These are phyloP conservation scores for Penicillium ochrochloron DNA, from an alignment of 495 filamentous ascomycete species.

Conservation along the genomic window DNA sequence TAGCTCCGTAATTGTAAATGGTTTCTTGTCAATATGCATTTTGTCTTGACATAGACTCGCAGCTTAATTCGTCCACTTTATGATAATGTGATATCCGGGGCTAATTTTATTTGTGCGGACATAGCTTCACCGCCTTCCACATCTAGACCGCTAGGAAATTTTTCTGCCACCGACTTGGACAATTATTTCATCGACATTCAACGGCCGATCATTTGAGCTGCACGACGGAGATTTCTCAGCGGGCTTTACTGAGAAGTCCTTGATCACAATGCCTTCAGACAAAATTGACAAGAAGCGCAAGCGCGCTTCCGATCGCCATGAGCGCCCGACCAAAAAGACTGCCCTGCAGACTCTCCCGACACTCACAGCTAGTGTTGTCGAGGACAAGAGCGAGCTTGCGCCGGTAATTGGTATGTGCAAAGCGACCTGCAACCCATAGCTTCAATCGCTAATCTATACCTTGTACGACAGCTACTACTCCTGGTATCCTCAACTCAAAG, in stretches of 20 bases:
- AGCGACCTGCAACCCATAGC: background rate
- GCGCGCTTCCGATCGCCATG: conserved; percentile 57
- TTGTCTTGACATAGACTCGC: too few species aligned
- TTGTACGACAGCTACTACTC: conserved; percentile 62
- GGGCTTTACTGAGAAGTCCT: conserved; percentile 4
- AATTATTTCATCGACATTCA: conserved; percentile 31
- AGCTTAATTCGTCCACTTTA: background rate
- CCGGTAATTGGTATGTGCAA: conserved; percentile 58
- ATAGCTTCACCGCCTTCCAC: conserved; percentile 27
- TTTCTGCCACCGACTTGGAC: conserved; percentile 36
- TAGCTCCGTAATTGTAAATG: background rate
- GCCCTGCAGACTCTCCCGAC: conserved; percentile 52
- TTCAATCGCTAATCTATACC: conserved; percentile 16
- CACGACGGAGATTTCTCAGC: conserved; percentile 12
- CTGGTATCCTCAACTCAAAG: conserved; percentile 63
- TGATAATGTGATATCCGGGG: background rate
- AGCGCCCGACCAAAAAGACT: conserved; percentile 66
- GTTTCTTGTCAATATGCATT: background rate
- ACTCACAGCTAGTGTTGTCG: conserved; percentile 60
- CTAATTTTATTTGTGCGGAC: conserved; percentile 33
- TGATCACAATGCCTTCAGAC: conserved; percentile 52
- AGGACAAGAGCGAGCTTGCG: conserved; percentile 60
- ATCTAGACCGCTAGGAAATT: conserved; percentile 29
- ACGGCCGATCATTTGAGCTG: conserved; percentile 22
- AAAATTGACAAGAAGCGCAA: conserved; percentile 75